Conservation (phyloP, 129 eudicot genomes). For the carrot (Daucus carota) region DNA sequence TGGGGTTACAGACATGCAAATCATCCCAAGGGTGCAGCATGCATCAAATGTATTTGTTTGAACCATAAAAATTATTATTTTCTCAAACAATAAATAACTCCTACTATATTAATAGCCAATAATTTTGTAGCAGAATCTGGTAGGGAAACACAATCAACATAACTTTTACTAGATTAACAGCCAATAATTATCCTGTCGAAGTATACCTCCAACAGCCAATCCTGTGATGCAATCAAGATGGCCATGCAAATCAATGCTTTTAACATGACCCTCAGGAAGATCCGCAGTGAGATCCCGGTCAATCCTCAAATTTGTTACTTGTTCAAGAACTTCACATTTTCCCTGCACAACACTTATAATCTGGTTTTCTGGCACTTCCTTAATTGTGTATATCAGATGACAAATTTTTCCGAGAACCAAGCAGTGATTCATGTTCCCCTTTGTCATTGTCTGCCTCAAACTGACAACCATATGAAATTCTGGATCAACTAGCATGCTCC, state of each 20-base stretch:
- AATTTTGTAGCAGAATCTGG: slow-evolving; percentile 5
- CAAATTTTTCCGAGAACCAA: slow-evolving; percentile 54
- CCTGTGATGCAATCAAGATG: slow-evolving; percentile 73
- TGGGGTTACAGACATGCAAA: no score
- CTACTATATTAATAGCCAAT: no score
- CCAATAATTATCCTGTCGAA: neutral
- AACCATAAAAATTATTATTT: neutral
- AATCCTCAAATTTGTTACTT: slow-evolving; percentile 19
- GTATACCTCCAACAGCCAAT: slow-evolving; percentile 71
- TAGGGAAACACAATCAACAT: neutral
- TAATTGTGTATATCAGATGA: slow-evolving; percentile 17
- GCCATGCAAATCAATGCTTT: slow-evolving; percentile 53
- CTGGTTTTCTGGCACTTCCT: slow-evolving; percentile 9
- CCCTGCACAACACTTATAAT: neutral
- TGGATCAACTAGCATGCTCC: slow-evolving; percentile 32
- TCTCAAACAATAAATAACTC: neutral
- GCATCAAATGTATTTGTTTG: neutral
- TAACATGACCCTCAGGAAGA: slow-evolving; percentile 29
- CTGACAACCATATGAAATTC: slow-evolving; percentile 21
- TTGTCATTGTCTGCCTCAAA: slow-evolving; percentile 13
- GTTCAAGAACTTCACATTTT: slow-evolving; percentile 20
- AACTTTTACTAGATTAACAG: neutral
- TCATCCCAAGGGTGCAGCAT: neutral
- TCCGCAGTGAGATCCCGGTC: slow-evolving; percentile 42
- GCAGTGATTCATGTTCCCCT: slow-evolving; percentile 24